phyloP scores from a whole-genome alignment of 176 grass and related monocot species.

The Avena insularis region DNA sequence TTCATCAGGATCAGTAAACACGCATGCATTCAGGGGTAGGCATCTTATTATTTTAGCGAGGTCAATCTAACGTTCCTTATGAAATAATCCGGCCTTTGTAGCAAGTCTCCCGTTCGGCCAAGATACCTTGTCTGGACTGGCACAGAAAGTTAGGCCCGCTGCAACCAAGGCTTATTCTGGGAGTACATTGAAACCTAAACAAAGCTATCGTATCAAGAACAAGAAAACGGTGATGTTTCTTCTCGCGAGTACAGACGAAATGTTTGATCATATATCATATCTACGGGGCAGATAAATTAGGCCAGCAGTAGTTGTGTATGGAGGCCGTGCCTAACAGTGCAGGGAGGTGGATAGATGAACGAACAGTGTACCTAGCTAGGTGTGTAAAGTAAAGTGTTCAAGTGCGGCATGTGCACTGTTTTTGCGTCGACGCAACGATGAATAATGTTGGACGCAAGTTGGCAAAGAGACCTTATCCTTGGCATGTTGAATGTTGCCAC shows the following conservation, averaged over 20 bases:
- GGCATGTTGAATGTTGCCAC: constrained; percentile 43
- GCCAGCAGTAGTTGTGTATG: not conserved
- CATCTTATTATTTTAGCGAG: constrained; percentile 32
- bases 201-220: constrained; percentile 4
- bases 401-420: constrained; percentile 26
- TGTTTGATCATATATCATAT: constrained; percentile 33
- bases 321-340: constrained; percentile 37
- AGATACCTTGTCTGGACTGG: constrained; percentile 38
- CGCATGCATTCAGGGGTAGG: constrained; percentile 1
- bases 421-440: constrained; percentile 13
- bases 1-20: not conserved
- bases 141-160: constrained; percentile 50
- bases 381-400: not conserved
- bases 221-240: constrained; percentile 7
- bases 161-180: constrained; percentile 29
- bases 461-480: constrained; percentile 46
- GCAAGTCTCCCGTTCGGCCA: constrained; percentile 41
- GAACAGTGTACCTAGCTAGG: not conserved
- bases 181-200: constrained; percentile 1
- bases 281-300: constrained; percentile 21
- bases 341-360: not conserved
- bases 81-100: not conserved
- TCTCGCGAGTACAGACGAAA: constrained; percentile 38
- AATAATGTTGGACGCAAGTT: constrained; percentile 12
- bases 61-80: constrained; percentile 21